Evolutionary conservation across 441 rosid genomes (phyloP), one percentile per base, ranked within the genome.

Genomic region (Metrosideros polymorpha): DNA sequence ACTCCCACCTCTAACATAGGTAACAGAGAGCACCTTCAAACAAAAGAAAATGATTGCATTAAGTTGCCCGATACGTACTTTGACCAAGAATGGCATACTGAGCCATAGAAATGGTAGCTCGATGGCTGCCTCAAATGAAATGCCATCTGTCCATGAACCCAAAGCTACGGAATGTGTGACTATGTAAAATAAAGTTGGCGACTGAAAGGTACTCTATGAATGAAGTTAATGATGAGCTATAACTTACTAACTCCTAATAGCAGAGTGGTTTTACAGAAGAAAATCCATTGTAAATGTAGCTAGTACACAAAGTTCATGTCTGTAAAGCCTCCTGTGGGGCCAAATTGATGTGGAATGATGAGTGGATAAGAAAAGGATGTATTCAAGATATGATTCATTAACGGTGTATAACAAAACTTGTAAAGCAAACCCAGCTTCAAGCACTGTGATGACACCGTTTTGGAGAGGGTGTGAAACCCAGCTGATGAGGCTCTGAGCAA

Each of bases 1-100:
- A 75, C 89, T 88, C 71, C 95, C 94, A 42, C 93, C 93, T 91
- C 90, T 93, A 82, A 97, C 90, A 86, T 86, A 93, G 59, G 97
- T 93, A 88, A 97, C 91, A 57, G 98, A 94, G 19, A 97, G 84
- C 75, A 97, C 97, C 98, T 97, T 90, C 91, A 91, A 43, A 83
- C 76, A 84, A 88, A 89, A 85, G 56, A 86, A 84, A 56, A 52
- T 22, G 39, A 45, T 52, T 50, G 87, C 54, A 87, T 77, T 82
- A 86, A 57, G 86, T 87, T 45, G 54, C n/a, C 79, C 0, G 47
- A 71, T 19, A 71, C 79, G 22, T 71, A 71, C 79, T 35, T 71
- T 39, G 79, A 71, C 79, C 79, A 39, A 39, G 17, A 71, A 39
- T 6, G 17, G 79, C 47, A 71, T 71, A 71, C 47, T 24, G n/a